Base-by-base conservation (phyloP, 495 filamentous ascomycete genomes). In the Darksidea phi region DNA sequence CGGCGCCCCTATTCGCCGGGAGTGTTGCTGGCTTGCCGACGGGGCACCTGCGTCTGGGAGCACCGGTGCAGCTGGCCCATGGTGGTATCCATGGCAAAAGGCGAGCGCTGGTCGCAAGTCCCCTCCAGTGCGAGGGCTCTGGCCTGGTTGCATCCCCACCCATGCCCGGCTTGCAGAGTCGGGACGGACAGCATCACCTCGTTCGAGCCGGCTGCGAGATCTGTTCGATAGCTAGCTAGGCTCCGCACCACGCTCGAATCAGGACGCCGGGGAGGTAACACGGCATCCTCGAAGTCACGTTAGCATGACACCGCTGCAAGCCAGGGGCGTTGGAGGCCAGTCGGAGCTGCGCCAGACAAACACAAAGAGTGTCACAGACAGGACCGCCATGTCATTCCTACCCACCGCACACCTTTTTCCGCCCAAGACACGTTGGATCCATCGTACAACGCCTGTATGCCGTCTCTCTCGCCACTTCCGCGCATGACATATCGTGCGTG, bases 231-330 rank as follows among this genome's bases (percentile, higher is more conserved):
- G 60, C 48, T 24, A 21, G 23, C 54, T 34, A 2, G 46, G 53
- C 17, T 45, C 51, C 20, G 60, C 45, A 43, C 28, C 37, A n/a
- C 24, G 13, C 12, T 21, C 12, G 24, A 34, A 57, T 66, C 28
- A 32, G 28, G 28, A 10, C 4, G 63, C 52, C 47, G 57, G 64
- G 58, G 53, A 59, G 54, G 59, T 52, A 2, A 51, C 59, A 67
- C 63, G 20, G 52, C 59, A 60, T 46, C 48, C 20, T 28, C 34
- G 6, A 54, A 57, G 60, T 67, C 64, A 67, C 59, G 64, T 67
- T 67, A 41, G 52, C 53, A 54, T 63, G 54, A 34, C 48, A 67
- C 59, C 21, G 43, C 59, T 59, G 54, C 48, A 20, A 48, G 43
- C 21, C 45, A 59, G 54, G 52, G 48, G 48, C 20, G 51, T 45